Conservation (phyloP, 495 filamentous ascomycete genomes). For the Neurospora sp. region DNA sequence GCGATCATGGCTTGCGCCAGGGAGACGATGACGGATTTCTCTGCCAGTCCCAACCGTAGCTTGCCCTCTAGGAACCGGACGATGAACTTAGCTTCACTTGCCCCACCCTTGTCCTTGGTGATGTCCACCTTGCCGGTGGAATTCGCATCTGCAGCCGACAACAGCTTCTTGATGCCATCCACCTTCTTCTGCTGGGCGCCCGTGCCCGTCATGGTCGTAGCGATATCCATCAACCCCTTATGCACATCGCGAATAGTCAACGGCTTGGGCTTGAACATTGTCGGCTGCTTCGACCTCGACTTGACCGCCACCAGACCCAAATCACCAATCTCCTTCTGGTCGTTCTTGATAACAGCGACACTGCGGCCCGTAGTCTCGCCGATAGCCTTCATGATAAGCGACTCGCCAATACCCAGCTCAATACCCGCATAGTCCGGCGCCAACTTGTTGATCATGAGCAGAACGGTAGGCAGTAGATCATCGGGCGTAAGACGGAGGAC, state of each 20-base stretch:
- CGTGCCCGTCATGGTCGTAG: slow-evolving; percentile 65
- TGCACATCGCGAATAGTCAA: slow-evolving; percentile 81
- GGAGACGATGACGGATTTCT: slow-evolving; percentile 81
- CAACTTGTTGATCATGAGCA: slow-evolving; percentile 96
- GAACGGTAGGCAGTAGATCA: slow-evolving; percentile 76
- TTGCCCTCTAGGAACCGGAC: slow-evolving; percentile 92
- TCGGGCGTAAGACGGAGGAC: slow-evolving; percentile 83
- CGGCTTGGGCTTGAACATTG: slow-evolving; percentile 94
- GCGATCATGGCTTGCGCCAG: slow-evolving; percentile 78
- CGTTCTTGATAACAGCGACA: slow-evolving; percentile 75
- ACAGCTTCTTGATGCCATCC: slow-evolving; percentile 84
- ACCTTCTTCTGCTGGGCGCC: slow-evolving; percentile 87
- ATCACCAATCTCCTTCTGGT: slow-evolving; percentile 94
- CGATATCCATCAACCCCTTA: slow-evolving; percentile 79
- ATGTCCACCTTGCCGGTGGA: slow-evolving; percentile 74
- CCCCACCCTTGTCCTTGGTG: slow-evolving; percentile 82
- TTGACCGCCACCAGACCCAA: slow-evolving; percentile 91
- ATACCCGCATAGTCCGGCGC: slow-evolving; percentile 94
- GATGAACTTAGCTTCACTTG: slow-evolving; percentile 90
- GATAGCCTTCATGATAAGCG: slow-evolving; percentile 96
- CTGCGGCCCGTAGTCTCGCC: slow-evolving; percentile 88
- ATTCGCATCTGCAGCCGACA: slow-evolving; percentile 73
- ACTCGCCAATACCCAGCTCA: slow-evolving; percentile 94
- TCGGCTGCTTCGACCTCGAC: slow-evolving; percentile 83
- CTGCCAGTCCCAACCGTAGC: slow-evolving; percentile 78